Base-by-base conservation (phyloP, 345 rosid genomes). In the Eutrema japonicum region DNA sequence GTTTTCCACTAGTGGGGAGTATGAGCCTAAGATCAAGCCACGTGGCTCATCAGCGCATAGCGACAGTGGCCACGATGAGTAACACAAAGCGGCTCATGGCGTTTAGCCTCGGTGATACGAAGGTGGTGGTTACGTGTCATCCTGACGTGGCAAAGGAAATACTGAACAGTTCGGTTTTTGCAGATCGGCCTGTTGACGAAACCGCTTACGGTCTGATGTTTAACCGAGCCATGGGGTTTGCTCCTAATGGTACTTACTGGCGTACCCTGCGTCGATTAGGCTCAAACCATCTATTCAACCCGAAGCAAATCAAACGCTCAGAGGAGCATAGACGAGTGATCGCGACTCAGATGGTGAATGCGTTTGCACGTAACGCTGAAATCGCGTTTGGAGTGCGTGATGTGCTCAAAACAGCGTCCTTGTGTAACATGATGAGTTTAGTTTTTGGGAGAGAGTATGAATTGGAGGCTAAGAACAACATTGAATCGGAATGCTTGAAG, bases 131-230 rank as follows among this genome's bases (percentile, higher is more conserved):
- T 52, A 85, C 93, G 3, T 85, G 88, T 64, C 76, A 86, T 61
- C 91, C 91, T 0, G 88, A 79, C 10, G 89, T 88, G 22, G 93
- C 96, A 1, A 83, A 79, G 52, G 96, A 90, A 55, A 85, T 90
- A 60, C 69, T 90, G 2, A 88, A 79, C 77, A 84, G 89, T 52
- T 77, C 91, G 2, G 93, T 86, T 8, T 90, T 90, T 16, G 93
- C 85, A 8, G 93, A 88, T 81, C 91, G 96, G 7, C 96, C 96
- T 0, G 84, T 86, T 6, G 89, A 88, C 37, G 89, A 88, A 68
- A 86, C 93, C 45, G 93, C 91, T 26, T 86, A 85, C 40, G 83
- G 87, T 73, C 80, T 90, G 47, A 86, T 90, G 96, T 90, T 90
- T 76, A 78, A 85, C 30, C 69, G 96, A 76, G 91, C 93, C 7